These are phyloP conservation scores for Canavalia ensiformis DNA, from an alignment of 306 rosid genomes.

Conservation along the genomic window DNA sequence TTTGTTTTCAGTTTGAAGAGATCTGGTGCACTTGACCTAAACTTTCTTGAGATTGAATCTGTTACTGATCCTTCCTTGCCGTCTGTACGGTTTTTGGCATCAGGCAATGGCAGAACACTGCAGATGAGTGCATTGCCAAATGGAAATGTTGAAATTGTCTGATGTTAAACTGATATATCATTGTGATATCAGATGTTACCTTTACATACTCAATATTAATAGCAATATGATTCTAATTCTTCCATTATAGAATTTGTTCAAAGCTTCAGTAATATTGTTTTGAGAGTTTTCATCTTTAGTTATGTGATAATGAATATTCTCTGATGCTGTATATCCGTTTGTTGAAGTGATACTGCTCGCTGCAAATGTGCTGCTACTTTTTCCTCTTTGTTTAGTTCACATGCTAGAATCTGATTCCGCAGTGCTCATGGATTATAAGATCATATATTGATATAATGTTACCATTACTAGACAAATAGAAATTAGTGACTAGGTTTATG, in stretches of 20 bases:
- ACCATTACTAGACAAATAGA: conserved; percentile 10
- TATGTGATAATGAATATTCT: conserved; percentile 40
- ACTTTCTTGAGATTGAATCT: conserved; percentile 92
- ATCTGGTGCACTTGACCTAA: conserved; percentile 74
- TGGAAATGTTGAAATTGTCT: conserved; percentile 77
- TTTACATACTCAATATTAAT: conserved; percentile 45
- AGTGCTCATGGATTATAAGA: conserved; percentile 11
- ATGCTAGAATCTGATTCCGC: conserved; percentile 7
- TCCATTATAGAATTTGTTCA: conserved; percentile 46
- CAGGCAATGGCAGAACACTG: conserved; percentile 82
- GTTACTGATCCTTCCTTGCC: conserved; percentile 85
- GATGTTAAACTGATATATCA: conserved; percentile 45
- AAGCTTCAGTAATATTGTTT: conserved; percentile 36
- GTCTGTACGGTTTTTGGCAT: conserved; percentile 73
- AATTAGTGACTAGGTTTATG: conserved; percentile 29
- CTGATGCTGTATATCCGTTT: conserved; percentile 26
- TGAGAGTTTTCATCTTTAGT: conserved; percentile 34
- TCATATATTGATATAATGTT: conserved; percentile 20
- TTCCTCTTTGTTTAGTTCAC: conserved; percentile 30
- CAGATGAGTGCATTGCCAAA: conserved; percentile 83
- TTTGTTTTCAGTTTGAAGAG: conserved; percentile 81
- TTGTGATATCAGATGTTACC: conserved; percentile 46
- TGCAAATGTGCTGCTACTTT: conserved; percentile 34
- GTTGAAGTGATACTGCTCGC: conserved; percentile 34
- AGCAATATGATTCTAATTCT: conserved; percentile 50